Evolutionary conservation across 75 land plant genomes (phyloP).

Genomic region (Sequoia sempervirens): DNA sequence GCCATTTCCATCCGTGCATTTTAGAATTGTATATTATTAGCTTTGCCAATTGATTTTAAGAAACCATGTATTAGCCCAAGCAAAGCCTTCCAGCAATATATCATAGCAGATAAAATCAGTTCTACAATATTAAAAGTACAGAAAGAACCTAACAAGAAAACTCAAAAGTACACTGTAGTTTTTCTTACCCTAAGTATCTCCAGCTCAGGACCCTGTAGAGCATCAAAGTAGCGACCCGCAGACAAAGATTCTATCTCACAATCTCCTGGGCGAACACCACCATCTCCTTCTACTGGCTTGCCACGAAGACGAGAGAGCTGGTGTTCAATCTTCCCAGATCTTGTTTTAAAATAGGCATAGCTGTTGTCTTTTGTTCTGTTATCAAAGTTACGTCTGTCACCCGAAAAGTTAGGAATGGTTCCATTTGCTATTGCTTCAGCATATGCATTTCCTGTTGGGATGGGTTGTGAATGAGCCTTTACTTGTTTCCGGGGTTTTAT

Average conservation of each 20-base stretch:
- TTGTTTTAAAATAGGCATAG: conserved; percentile 62
- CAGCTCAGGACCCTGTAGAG: conserved; percentile 78
- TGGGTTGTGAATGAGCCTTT: conserved; percentile 46
- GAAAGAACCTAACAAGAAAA: conserved; percentile 4
- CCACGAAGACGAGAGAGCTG: conserved; percentile 48
- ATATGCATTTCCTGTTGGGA: conserved; percentile 17
- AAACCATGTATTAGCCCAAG: neutral
- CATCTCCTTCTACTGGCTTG: conserved; percentile 20
- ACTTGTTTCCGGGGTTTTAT: conserved; percentile 6
- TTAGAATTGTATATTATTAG: neutral
- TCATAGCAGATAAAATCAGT: neutral
- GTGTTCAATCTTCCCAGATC: conserved; percentile 57
- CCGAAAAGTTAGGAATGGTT: neutral
- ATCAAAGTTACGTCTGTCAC: conserved; percentile 8
- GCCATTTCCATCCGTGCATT: neutral
- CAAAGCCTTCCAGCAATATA: neutral
- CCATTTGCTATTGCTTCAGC: conserved; percentile 3
- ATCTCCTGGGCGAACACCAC: neutral
- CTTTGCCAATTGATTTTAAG: neutral
- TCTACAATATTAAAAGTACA: neutral
- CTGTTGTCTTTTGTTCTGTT: conserved; percentile 21
- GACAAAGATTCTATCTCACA: conserved; percentile 34
- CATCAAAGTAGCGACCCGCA: conserved; percentile 75
- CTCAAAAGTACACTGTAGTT: neutral
- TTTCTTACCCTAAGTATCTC: conserved; percentile 59